Evolutionary conservation across 805 yeast species (phyloP).

Genomic region (Saturnispora mendoncae): DNA sequence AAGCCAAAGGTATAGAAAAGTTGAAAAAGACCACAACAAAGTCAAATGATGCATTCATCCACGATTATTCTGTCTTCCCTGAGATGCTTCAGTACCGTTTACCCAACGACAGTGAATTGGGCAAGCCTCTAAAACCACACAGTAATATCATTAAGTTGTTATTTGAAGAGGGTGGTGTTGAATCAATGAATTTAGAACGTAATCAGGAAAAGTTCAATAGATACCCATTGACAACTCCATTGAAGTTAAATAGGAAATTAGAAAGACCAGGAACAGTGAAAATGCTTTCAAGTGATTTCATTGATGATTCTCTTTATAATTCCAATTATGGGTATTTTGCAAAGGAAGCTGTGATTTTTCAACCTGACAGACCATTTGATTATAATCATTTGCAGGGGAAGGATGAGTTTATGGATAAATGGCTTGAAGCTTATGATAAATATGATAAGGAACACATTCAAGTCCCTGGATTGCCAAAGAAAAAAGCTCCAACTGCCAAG

Average conservation of each 20-base stretch:
- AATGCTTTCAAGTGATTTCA: constrained; percentile 72
- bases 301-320: constrained; percentile 77
- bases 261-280: constrained; percentile 53
- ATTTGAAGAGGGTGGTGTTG: constrained; percentile 30
- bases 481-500: background rate
- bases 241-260: constrained; percentile 28
- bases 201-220: constrained; percentile 31
- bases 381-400: constrained; percentile 48
- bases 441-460: constrained; percentile 32
- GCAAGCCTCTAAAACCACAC: constrained; percentile 16
- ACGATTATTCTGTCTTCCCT: constrained; percentile 29
- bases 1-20: constrained; percentile 12
- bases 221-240: constrained; percentile 35
- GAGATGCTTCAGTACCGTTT: constrained; percentile 24
- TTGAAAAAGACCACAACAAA: constrained; percentile 11
- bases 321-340: constrained; percentile 78
- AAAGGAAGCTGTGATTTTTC: constrained; percentile 68
- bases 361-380: constrained; percentile 55
- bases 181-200: constrained; percentile 28
- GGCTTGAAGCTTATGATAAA: constrained; percentile 54
- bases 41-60: constrained; percentile 20
- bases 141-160: constrained; percentile 20
- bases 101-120: constrained; percentile 20
- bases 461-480: constrained; percentile 7
- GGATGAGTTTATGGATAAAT: constrained; percentile 60